phyloP scores from a whole-genome alignment of 345 rosid genomes.

The Mallotus nudiflorus region DNA sequence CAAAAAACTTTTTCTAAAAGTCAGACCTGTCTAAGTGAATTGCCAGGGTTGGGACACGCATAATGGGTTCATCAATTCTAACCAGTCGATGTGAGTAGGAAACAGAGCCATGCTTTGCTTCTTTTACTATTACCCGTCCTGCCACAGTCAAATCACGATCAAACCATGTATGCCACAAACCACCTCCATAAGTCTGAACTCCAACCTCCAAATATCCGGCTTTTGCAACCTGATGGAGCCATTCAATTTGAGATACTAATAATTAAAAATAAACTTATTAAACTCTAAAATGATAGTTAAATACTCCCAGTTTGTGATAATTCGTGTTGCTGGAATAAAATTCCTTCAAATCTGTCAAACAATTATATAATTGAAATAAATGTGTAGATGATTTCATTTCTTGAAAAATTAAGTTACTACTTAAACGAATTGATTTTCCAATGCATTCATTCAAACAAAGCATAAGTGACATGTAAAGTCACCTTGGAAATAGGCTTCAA shows the following conservation, averaged over 20 bases:
- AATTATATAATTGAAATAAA: no score
- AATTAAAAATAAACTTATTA: neutral
- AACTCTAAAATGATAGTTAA: no score
- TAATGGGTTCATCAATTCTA: conserved; percentile 77
- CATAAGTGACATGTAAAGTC: neutral
- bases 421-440: no score
- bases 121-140: conserved; percentile 74
- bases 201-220: conserved; percentile 88
- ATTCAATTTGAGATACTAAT: conserved; percentile 11
- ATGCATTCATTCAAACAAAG: no score
- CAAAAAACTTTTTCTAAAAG: conserved; percentile 3
- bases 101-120: conserved; percentile 54
- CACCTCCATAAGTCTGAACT: conserved; percentile 92
- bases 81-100: conserved; percentile 71
- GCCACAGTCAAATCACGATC: conserved; percentile 97
- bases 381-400: no score
- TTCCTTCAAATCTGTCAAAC: no score
- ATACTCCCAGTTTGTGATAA: no score
- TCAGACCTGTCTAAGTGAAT: conserved; percentile 88
- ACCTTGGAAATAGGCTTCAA: conserved; percentile 96
- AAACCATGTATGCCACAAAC: conserved; percentile 97
- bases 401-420: no score
- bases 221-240: conserved; percentile 57
- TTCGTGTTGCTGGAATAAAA: no score
- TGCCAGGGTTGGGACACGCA: conserved; percentile 93